These are phyloP conservation scores for Aspergillus fumigatus DNA, from an alignment of 2,329 filamentous ascomycete species.

Conservation along the genomic window DNA sequence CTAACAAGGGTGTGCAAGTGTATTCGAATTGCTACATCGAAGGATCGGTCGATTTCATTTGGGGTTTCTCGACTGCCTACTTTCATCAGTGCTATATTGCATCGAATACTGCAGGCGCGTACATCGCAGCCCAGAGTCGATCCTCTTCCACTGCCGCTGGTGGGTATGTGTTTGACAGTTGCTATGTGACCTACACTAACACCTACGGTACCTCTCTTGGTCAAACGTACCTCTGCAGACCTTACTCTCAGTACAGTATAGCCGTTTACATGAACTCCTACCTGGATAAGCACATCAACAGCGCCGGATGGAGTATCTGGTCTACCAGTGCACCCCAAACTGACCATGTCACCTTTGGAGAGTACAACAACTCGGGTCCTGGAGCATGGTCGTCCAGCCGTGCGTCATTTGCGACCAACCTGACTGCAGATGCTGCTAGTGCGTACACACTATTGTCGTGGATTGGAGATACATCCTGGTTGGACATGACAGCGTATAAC, in stretches of 20 bases:
- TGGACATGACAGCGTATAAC: slow-evolving; percentile 40
- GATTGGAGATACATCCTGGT: slow-evolving; percentile 40
- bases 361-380: slow-evolving; percentile 30
- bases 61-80: slow-evolving; percentile 27
- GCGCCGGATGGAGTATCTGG: slow-evolving; percentile 31
- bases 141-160: background rate
- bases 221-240: slow-evolving; percentile 20
- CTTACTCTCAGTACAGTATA: slow-evolving; percentile 24
- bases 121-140: background rate
- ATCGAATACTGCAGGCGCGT: background rate
- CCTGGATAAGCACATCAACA: slow-evolving; percentile 31
- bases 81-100: slow-evolving; percentile 39
- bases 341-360: slow-evolving; percentile 32
- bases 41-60: slow-evolving; percentile 20
- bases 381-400: slow-evolving; percentile 30
- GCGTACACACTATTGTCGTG: slow-evolving; percentile 35
- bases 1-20: slow-evolving; percentile 26
- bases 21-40: slow-evolving; percentile 27
- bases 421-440: slow-evolving; percentile 31
- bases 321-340: slow-evolving; percentile 30
- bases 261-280: slow-evolving; percentile 35
- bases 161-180: background rate
- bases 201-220: slow-evolving; percentile 9
- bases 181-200: background rate
- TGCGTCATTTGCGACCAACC: slow-evolving; percentile 33